These are phyloP conservation scores for Geotrichum histeridarum DNA, from an alignment of 1,139 yeast species.

Conservation along the genomic window DNA sequence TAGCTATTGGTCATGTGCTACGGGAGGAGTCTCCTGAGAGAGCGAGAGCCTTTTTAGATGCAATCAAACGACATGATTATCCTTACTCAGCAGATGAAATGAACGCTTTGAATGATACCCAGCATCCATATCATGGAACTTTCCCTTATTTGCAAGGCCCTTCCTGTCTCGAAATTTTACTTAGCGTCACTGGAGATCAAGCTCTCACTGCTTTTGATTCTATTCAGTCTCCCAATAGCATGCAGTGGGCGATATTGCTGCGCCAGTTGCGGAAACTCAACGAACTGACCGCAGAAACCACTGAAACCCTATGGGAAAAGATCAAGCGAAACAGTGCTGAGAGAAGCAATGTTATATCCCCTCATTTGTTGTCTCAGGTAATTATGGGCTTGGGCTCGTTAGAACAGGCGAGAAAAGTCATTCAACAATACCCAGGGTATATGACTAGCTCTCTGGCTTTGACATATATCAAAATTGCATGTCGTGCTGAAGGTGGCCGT, in stretches of 20 bases:
- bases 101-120: constrained; percentile 18
- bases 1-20: constrained; percentile 30
- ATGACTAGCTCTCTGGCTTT: constrained; percentile 2
- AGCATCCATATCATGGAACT: constrained; percentile 18
- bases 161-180: constrained; percentile 16
- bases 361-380: constrained; percentile 24
- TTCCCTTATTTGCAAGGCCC: constrained; percentile 28
- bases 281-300: constrained; percentile 24
- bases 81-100: constrained; percentile 26
- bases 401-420: constrained; percentile 13
- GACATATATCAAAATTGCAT: constrained; percentile 9
- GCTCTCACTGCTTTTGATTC: constrained; percentile 14
- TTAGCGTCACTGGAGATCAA: constrained; percentile 10
- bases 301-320: constrained; percentile 27
- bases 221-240: constrained; percentile 20
- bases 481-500: not conserved
- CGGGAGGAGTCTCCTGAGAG: constrained; percentile 23
- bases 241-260: constrained; percentile 29
- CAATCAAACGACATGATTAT: constrained; percentile 27
- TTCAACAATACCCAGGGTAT: constrained; percentile 14
- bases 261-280: constrained; percentile 23
- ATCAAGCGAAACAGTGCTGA: constrained; percentile 7
- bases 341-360: constrained; percentile 9
- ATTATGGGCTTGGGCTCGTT: constrained; percentile 22
- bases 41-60: constrained; percentile 22